Conservation (phyloP, 2,329 filamentous ascomycete genomes). For the Exophiala sp. region DNA sequence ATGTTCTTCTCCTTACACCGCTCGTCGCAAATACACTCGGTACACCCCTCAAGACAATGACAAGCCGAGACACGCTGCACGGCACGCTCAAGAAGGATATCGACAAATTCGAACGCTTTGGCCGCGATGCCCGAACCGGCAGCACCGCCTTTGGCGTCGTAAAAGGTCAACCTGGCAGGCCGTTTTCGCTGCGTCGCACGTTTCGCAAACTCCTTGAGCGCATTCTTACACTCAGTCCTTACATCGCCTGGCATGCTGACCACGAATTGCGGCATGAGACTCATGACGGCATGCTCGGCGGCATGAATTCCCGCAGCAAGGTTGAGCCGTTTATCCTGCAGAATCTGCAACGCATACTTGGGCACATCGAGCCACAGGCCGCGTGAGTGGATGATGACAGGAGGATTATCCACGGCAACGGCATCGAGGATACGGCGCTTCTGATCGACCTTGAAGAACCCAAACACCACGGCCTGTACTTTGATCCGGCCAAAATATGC, state of each 20-base stretch:
- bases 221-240: slow-evolving; percentile 87
- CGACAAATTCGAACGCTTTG: slow-evolving; percentile 91
- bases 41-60: slow-evolving; percentile 72
- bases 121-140: slow-evolving; percentile 80
- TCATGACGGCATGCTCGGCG: slow-evolving; percentile 85
- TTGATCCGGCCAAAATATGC: slow-evolving; percentile 85
- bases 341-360: slow-evolving; percentile 70
- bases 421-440: slow-evolving; percentile 83
- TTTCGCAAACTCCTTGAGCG: slow-evolving; percentile 79
- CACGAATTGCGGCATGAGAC: slow-evolving; percentile 84
- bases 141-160: slow-evolving; percentile 87
- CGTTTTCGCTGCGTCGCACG: slow-evolving; percentile 61
- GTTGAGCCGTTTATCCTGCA: slow-evolving; percentile 69
- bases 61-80: slow-evolving; percentile 73
- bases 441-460: slow-evolving; percentile 95
- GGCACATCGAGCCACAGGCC: slow-evolving; percentile 97
- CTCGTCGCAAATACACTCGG: slow-evolving; percentile 86
- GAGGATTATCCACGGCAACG: slow-evolving; percentile 87
- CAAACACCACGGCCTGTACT: slow-evolving; percentile 85
- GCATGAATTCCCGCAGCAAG: slow-evolving; percentile 89
- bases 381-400: slow-evolving; percentile 77
- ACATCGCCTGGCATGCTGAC: slow-evolving; percentile 88
- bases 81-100: slow-evolving; percentile 71
- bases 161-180: slow-evolving; percentile 85
- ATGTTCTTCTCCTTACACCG: slow-evolving; percentile 80